phyloP scores from a whole-genome alignment of 2,329 filamentous ascomycete species.

The Exophiala spinifera region DNA sequence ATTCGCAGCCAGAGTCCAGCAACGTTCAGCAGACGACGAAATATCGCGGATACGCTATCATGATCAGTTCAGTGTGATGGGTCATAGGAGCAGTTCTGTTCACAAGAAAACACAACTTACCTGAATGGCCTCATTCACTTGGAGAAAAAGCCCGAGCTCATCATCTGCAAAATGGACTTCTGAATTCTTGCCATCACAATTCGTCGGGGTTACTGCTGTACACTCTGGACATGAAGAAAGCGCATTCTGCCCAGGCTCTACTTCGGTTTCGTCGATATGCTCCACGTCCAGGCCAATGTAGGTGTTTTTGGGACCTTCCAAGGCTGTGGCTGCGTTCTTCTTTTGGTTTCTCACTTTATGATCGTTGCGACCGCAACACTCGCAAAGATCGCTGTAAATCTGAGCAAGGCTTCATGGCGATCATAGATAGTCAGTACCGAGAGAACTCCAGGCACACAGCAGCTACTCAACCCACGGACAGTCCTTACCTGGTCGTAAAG shows the following conservation, averaged over 20 bases:
- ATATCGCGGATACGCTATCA: constrained; percentile 19
- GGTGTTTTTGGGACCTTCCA: constrained; percentile 14
- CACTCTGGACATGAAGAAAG: constrained; percentile 15
- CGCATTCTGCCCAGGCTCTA: background rate
- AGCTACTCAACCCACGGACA: background rate
- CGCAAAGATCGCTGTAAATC: constrained; percentile 30
- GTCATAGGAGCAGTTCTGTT: background rate
- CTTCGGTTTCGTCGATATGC: constrained; percentile 10
- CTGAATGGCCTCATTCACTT: constrained; percentile 24
- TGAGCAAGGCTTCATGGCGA: constrained; percentile 17
- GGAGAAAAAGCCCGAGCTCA: constrained; percentile 25
- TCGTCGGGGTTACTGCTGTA: background rate
- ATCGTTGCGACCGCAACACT: constrained; percentile 24
- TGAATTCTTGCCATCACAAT: background rate
- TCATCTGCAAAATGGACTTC: constrained; percentile 27
- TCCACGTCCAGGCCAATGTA: constrained; percentile 20
- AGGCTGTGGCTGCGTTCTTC: background rate
- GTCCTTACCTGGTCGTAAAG: constrained; percentile 31
- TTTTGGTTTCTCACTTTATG: constrained; percentile 2
- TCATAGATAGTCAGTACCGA: background rate
- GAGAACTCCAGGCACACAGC: background rate
- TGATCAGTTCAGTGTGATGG: constrained; percentile 13
- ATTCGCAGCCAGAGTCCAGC: constrained; percentile 29
- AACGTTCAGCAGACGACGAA: constrained; percentile 13
- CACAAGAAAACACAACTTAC: constrained; percentile 22